Base-by-base conservation (phyloP, 2,329 filamentous ascomycete species). In the Neofusicoccum ribis region DNA sequence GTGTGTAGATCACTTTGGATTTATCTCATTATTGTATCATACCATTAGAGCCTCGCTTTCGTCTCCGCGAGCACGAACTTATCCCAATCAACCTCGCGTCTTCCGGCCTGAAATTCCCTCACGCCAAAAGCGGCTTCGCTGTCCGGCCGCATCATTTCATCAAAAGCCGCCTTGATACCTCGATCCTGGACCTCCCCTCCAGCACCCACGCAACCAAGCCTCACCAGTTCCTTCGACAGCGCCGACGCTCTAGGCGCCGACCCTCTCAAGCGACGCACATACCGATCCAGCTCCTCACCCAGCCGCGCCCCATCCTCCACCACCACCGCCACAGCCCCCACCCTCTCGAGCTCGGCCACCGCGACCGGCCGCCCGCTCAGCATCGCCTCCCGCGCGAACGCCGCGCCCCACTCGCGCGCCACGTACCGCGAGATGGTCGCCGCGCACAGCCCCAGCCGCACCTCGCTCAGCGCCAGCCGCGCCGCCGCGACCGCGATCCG, bases 401-500 rank as follows among this genome's bases (percentile, higher is more conserved):
- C 62, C 3, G 76, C 9, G 0, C 80, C 77, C 73, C 73, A 79
- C 69, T 80, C 79, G 2, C 78, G 70, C 31, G 78, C 68, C 1
- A 81, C 68, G 62, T 78, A 81, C 61, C 76, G 77, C 1, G 77
- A 81, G 5, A 81, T 79, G 0, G 72, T 75, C 0, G 77, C 78
- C 1, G 78, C 73, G 62, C 74, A 76, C 5, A 81, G 67, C 0
- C 76, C 78, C 1, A 79, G 68, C 59, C 78, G 80, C 3, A 76
- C 77, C 54, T 82, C 80, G 66, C 74, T 80, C 4, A 82, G 69
- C 0, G 73, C 79, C 12, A 74, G 68, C 2, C 49, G 68, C 5
- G 72, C 71, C 2, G 39, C 44, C 7, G 51, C 54, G 1, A 66
- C 58, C 3, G 64, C 70, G 7, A 77, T 63, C 5, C 79, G 72